Conservation (phyloP, 805 yeast genomes). For the Ogataea thermomethanolica region DNA sequence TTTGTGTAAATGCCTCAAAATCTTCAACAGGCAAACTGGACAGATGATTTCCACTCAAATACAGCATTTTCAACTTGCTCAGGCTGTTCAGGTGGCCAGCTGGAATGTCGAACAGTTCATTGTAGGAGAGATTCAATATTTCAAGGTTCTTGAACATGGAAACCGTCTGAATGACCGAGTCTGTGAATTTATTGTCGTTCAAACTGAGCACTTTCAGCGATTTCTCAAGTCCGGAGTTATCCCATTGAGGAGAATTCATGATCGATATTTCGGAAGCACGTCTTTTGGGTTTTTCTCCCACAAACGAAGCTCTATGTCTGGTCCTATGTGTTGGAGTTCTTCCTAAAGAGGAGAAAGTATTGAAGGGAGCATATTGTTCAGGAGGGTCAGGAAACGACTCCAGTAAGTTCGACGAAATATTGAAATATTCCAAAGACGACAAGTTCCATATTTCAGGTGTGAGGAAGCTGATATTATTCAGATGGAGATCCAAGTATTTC, state of each 20-base stretch:
- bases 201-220: constrained; percentile 54
- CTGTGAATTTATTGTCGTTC: constrained; percentile 81
- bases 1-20: constrained; percentile 54
- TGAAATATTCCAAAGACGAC: constrained; percentile 52
- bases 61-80: constrained; percentile 57
- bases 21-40: constrained; percentile 84
- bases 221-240: constrained; percentile 18
- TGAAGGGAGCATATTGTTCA: constrained; percentile 22
- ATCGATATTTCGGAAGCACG: constrained; percentile 16
- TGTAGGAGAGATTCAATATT: constrained; percentile 74
- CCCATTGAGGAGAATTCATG: constrained; percentile 4
- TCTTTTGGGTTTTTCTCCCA: constrained; percentile 5
- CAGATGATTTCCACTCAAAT: constrained; percentile 78
- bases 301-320: constrained; percentile 1
- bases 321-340: constrained; percentile 4
- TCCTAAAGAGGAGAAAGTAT: constrained; percentile 10
- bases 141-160: constrained; percentile 56
- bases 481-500: constrained; percentile 72
- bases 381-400: constrained; percentile 56
- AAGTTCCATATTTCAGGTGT: constrained; percentile 68
- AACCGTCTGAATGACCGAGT: constrained; percentile 68
- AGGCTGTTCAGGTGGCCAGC: constrained; percentile 61
- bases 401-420: constrained; percentile 70
- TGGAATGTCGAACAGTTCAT: constrained; percentile 80
- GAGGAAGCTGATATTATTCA: constrained; percentile 71